Evolutionary conservation across 305 asterid species (phyloP).

Genomic region (Fraxinus floribunda): DNA sequence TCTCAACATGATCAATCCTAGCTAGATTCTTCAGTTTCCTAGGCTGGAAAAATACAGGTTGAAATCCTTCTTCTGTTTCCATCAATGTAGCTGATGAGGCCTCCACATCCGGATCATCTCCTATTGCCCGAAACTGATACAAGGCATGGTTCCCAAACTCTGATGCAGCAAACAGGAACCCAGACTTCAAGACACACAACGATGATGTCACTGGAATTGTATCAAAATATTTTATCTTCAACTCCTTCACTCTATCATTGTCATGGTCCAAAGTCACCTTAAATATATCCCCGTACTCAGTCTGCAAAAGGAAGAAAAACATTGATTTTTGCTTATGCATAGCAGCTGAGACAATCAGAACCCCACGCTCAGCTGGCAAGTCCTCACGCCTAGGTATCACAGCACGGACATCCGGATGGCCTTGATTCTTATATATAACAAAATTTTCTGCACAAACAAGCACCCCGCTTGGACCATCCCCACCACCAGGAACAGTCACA

Average conservation of each 20-base stretch:
- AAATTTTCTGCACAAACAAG: conserved; percentile 98
- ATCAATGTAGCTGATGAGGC: conserved; percentile 85
- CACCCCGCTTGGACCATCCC: conserved; percentile 99
- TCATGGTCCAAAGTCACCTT: conserved; percentile 87
- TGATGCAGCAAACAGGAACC: conserved; percentile 93
- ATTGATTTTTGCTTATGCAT: conserved; percentile 90
- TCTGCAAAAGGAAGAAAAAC: conserved; percentile 97
- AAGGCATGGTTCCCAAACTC: conserved; percentile 98
- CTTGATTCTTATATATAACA: conserved; percentile 93
- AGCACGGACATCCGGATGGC: conserved; percentile 89
- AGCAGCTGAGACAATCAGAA: conserved; percentile 88
- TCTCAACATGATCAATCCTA: conserved; percentile 87
- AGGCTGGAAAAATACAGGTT: conserved; percentile 92
- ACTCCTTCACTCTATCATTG: conserved; percentile 78
- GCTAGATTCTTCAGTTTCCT: conserved; percentile 91
- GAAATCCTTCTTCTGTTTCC: conserved; percentile 97
- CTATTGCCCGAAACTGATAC: conserved; percentile 93
- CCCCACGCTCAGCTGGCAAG: conserved; percentile 97
- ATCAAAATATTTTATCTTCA: conserved; percentile 89
- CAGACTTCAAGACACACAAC: conserved; percentile 89
- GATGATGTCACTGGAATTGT: conserved; percentile 92
- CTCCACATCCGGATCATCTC: conserved; percentile 94
- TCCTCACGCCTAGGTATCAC: conserved; percentile 94
- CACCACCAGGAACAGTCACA: conserved; percentile 99
- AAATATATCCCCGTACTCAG: conserved; percentile 93